These are phyloP conservation scores for Kazachstania sp. DNA, from an alignment of 1,139 yeast species.

Conservation along the genomic window DNA sequence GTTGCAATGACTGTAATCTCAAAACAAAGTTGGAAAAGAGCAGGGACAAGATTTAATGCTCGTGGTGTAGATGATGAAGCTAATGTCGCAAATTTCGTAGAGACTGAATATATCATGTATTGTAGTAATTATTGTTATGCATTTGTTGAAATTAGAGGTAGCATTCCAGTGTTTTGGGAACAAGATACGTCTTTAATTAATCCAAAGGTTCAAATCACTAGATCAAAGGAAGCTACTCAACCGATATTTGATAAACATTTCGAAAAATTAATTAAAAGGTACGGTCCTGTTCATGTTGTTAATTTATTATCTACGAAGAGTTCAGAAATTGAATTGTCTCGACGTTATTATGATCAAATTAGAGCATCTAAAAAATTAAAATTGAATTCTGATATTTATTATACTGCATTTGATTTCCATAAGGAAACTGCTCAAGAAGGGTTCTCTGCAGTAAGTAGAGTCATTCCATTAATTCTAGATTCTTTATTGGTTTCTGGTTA, in stretches of 20 bases:
- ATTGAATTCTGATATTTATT: conserved; percentile 42
- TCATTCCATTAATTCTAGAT: conserved; percentile 54
- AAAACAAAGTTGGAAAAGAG: conserved; percentile 90
- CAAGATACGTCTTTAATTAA: conserved; percentile 44
- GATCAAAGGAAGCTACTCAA: conserved; percentile 57
- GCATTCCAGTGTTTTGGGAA: conserved; percentile 63
- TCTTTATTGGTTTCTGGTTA: conserved; percentile 74
- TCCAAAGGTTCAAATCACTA: conserved; percentile 44
- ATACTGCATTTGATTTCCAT: conserved; percentile 89
- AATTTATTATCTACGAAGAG: conserved; percentile 71
- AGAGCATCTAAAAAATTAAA: conserved; percentile 28
- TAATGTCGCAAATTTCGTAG: conserved; percentile 55
- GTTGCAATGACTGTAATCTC: conserved; percentile 73
- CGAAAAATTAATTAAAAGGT: conserved; percentile 47
- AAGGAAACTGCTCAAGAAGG: conserved; percentile 85
- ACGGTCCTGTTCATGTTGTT: conserved; percentile 54
- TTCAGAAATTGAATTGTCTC: conserved; percentile 64
- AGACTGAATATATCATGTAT: conserved; percentile 56
- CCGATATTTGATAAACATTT: conserved; percentile 59
- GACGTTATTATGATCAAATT: conserved; percentile 38
- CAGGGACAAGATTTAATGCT: conserved; percentile 91
- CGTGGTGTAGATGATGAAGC: conserved; percentile 76
- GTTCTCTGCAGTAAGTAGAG: conserved; percentile 70
- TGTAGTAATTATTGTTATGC: conserved; percentile 66
- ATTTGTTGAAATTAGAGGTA: conserved; percentile 83